phyloP scores from a whole-genome alignment of 148 eudicot genomes.

The Rhododendron simsii region DNA sequence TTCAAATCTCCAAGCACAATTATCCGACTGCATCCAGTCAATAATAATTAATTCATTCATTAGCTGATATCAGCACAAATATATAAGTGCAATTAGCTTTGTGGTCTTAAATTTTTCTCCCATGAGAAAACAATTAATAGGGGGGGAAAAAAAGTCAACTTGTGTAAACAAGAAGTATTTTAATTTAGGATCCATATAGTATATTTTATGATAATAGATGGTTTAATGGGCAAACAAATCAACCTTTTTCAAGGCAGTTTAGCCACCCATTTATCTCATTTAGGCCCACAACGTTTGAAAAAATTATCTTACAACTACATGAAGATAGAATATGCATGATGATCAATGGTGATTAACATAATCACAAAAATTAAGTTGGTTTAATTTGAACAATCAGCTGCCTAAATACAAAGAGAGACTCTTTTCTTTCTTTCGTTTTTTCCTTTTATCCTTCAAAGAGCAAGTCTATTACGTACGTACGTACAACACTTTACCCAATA shows the following conservation, averaged over 20 bases:
- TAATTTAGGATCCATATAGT: not conserved
- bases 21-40: constrained; percentile 29
- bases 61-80: not conserved
- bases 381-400: too few relatives aligned
- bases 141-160: constrained; percentile 7
- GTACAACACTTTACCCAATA: too few relatives aligned
- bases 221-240: constrained; percentile 1
- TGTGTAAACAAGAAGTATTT: not conserved
- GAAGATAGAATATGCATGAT: not conserved
- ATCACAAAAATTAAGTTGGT: not conserved
- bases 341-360: not conserved
- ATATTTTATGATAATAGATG: not conserved
- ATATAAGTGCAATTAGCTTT: not conserved
- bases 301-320: not conserved
- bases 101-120: not conserved
- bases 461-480: too few relatives aligned
- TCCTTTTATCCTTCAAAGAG: too few relatives aligned
- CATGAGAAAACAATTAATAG: not conserved
- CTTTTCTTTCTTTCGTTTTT: too few relatives aligned
- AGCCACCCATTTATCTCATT: constrained; percentile 6
- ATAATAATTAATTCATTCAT: not conserved
- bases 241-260: constrained; percentile 9
- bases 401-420: too few relatives aligned
- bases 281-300: not conserved
- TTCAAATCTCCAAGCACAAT: constrained; percentile 48